Conservation (phyloP, 2,329 filamentous ascomycete genomes). For the Rosellinia necatrix region DNA sequence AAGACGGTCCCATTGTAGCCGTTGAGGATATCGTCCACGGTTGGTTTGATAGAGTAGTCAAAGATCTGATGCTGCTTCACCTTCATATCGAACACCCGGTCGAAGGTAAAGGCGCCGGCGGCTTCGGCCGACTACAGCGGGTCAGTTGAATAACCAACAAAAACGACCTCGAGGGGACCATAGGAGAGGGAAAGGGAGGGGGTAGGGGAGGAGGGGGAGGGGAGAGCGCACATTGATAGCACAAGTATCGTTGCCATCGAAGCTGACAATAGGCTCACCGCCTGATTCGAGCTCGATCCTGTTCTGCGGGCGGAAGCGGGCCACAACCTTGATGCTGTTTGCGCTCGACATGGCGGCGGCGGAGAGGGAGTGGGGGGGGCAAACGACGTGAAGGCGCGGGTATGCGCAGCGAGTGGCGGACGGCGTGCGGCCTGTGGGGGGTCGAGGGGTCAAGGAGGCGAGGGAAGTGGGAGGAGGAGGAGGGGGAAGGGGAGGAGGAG, state of each 20-base stretch:
- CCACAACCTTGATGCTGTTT: constrained; percentile 85
- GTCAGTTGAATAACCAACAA: constrained; percentile 34
- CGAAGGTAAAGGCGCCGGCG: constrained; percentile 89
- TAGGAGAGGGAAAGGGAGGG: neutral
- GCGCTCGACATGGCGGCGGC: constrained; percentile 59
- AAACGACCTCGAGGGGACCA: neutral
- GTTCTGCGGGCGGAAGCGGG: constrained; percentile 97
- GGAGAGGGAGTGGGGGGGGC: constrained; percentile 40
- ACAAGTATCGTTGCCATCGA: constrained; percentile 89
- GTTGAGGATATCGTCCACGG: constrained; percentile 97
- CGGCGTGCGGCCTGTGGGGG: neutral
- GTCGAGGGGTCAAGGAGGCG: constrained; percentile 8
- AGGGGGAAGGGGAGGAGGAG: too few species aligned
- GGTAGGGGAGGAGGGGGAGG: neutral
- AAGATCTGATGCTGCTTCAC: constrained; percentile 93
- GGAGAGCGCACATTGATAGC: constrained; percentile 71
- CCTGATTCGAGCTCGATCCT: constrained; percentile 87
- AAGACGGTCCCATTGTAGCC: constrained; percentile 99
- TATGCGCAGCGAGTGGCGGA: constrained; percentile 33
- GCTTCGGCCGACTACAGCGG: constrained; percentile 75
- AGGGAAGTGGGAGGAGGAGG: too few species aligned
- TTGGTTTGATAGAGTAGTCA: constrained; percentile 94
- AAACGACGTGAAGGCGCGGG: constrained; percentile 29
- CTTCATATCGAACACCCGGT: constrained; percentile 94
- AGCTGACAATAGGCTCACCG: constrained; percentile 88